Evolutionary conservation across 2,329 filamentous ascomycete genomes (phyloP).

Genomic region (Penicillium verrucosum): DNA sequence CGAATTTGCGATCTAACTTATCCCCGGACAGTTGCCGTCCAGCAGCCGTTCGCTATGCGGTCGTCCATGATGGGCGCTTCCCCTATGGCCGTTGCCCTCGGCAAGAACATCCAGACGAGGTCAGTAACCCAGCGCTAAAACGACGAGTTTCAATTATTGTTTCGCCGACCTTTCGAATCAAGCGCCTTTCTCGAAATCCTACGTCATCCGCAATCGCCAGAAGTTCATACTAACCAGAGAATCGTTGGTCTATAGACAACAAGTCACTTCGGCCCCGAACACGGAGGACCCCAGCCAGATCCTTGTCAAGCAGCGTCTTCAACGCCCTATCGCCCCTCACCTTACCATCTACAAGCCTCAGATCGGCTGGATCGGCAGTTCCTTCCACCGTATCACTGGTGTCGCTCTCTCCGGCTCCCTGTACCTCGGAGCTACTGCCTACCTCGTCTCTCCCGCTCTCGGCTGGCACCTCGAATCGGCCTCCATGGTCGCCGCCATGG

Average conservation of each 20-base stretch:
- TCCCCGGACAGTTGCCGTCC: conserved; percentile 41
- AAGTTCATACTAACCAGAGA: conserved; percentile 14
- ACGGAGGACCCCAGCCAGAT: conserved; percentile 48
- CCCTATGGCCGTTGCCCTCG: conserved; percentile 44
- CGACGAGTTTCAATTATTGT: conserved; percentile 2
- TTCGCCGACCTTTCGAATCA: background rate
- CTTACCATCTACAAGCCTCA: conserved; percentile 80
- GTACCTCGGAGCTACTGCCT: conserved; percentile 76
- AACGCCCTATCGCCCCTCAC: conserved; percentile 81
- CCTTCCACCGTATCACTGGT: conserved; percentile 82
- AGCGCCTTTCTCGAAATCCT: conserved; percentile 10
- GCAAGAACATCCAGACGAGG: conserved; percentile 45
- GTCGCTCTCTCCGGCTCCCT: conserved; percentile 66
- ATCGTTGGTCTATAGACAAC: conserved; percentile 25
- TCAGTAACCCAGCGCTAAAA: conserved; percentile 24
- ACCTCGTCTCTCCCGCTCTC: conserved; percentile 73
- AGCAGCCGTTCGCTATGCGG: conserved; percentile 44
- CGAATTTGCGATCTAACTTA: conserved; percentile 25
- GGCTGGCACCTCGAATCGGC: conserved; percentile 68
- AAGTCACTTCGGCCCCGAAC: conserved; percentile 30
- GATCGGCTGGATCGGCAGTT: conserved; percentile 78
- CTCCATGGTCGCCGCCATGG: conserved; percentile 63
- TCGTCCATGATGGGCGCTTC: conserved; percentile 44
- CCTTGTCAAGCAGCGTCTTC: conserved; percentile 75
- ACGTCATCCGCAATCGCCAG: conserved; percentile 28